Evolutionary conservation across 2,329 filamentous ascomycete genomes (phyloP), one percentile per base, ranked within the genome.

Genomic region (Leptographium galeiforme): DNA sequence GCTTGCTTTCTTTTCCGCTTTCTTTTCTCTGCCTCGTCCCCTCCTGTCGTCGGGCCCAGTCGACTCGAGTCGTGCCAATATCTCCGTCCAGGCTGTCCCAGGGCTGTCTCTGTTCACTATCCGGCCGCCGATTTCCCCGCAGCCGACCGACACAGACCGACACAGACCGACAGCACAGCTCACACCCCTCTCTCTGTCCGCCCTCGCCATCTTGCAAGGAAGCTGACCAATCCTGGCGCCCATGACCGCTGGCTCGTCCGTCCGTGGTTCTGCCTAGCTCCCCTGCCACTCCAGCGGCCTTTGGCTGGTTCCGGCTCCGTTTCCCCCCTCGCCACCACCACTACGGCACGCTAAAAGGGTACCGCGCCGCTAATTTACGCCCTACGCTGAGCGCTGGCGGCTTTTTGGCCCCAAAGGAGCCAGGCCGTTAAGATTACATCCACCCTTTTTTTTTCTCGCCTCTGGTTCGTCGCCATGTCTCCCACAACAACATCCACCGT

Each of bases 401-500:
- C 34, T 36, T 36, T 3, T 45, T 45, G 43, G 43, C 6, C 43
- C 43, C 43, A 19, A 45, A 45, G 12, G 19, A 13, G 19, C 46
- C 48, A 7, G 6, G 13, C 25, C 13, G 19, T 34, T 51, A 36
- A 38, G 12, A 41, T 39, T 48, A 41, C 18, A 52, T 18, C 16
- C 30, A 18, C 38, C 46, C 39, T 30, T 46, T 36, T 52, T 52
- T 47, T 34, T 51, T 50, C 18, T 25, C 19, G 16, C 19, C 12
- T 18, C 36, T 48, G 33, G 25, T 8, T 38, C 54, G 34, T 38
- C 54, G 53, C 41, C 49, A 57, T 53, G 48, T 55, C 53, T 38
- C 62, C 66, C 55, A 61, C 65, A 44, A 55, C 49, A 51, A 44
- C 53, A 33, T 41, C 47, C 13, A 43, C 39, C 38, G 39, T 34